Base-by-base conservation (phyloP, 1,139 yeast species). In the Yamadazyma dendronema region DNA sequence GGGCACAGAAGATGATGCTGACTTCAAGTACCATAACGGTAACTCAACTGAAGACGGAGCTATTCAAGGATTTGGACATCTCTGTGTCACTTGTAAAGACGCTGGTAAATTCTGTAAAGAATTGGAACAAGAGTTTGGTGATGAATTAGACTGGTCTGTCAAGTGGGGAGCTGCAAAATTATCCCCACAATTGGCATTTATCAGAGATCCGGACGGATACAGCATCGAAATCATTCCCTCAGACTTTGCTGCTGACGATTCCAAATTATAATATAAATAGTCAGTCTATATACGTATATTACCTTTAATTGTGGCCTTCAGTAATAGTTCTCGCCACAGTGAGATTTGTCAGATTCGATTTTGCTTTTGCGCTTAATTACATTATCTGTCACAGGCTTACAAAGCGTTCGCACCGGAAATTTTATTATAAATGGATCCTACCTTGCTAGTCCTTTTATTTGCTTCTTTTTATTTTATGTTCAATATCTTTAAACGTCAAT, bases 151-250 rank as follows among this genome's bases (percentile, higher is more conserved):
- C 38, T 69, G 74, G 75, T 49, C 66, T 12, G 51, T 57, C 22
- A 75, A 74, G 49, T 85, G 69, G 57, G 89, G 87, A 44, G 72
- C 68, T 40, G 56, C 76, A 57, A 73, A 76, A 46, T 13, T 42
- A 7, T 28, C 42, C 14, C 39, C 40, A 4, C 62, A 67, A 34
- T 67, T 83, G 54, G 96, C 87, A 1, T 84, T 87, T 49, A 62
- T 90, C 39, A 70, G 73, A 43, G 98, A 92, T 56, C 97, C 97
- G n/a, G 98, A 92, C 63, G 88, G 88, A 54, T 92, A 92, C 66
- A 73, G 81, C 41, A 72, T 92, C 48, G 96, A 89, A 63, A 74
- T 89, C 38, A 68, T 85, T 25, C 21, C 46, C 15, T 9, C 13
- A 5, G 36, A 31, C 11, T 21, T 40, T 23, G 33, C 30, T 10